These are phyloP conservation scores for Angomonas deanei DNA, from an alignment of 208 protist genomes.

Conservation along the genomic window DNA sequence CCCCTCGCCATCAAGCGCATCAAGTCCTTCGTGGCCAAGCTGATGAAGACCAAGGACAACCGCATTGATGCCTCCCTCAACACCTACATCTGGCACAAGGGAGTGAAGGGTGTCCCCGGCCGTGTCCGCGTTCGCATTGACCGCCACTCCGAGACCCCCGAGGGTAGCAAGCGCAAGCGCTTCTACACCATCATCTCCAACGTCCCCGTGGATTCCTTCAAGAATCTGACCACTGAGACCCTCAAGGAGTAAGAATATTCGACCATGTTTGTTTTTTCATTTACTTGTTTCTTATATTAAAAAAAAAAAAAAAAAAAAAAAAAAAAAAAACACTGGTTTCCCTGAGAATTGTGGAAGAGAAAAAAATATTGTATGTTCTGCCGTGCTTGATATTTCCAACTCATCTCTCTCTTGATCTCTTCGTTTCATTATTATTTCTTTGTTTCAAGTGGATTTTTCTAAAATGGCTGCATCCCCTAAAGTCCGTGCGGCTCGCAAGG, in stretches of 20 bases:
- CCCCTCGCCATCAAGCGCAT: conserved; percentile 96
- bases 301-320: conserved; percentile 6
- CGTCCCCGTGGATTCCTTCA: conserved; percentile 78
- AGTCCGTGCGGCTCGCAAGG: conserved; percentile 78
- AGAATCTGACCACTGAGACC: conserved; percentile 79
- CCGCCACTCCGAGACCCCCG: conserved; percentile 77
- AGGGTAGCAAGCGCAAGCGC: conserved; percentile 84
- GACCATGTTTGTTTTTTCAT: conserved; percentile 12
- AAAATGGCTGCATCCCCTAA: conserved; percentile 13
- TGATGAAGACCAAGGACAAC: conserved; percentile 97
- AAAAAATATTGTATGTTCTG: conserved; percentile 9
- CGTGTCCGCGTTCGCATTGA: conserved; percentile 93
- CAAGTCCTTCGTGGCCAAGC: conserved; percentile 90
- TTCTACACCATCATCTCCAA: conserved; percentile 90
- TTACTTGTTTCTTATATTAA: conserved; percentile 2
- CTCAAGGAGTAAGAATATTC: conserved; percentile 48
- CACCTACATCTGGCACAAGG: conserved; percentile 96
- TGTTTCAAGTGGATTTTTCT: not conserved
- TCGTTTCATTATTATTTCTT: not conserved
- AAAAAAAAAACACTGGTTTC: not conserved
- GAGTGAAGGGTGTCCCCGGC: conserved; percentile 91
- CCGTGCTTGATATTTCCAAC: not conserved
- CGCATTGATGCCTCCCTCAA: conserved; percentile 96
- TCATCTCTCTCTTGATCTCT: conserved; percentile 13
- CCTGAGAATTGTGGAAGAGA: conserved; percentile 6